A percentile compares a stretch with the other conserved stretches of the same genome.
Evolutionary conservation across 345 rosid genomes (phyloP).

Genomic region (Lepidium aucheri): DNA sequence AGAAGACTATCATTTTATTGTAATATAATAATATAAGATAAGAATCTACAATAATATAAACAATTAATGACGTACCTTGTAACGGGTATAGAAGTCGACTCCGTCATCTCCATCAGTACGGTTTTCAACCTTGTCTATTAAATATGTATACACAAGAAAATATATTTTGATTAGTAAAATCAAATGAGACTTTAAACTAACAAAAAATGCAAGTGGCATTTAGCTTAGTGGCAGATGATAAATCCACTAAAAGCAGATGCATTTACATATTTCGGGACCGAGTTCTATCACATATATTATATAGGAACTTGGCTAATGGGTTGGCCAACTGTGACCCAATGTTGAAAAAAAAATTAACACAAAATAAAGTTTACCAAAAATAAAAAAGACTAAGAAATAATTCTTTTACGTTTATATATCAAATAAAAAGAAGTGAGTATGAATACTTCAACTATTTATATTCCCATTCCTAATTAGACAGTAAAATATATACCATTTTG

Average conservation of each 20-base stretch:
- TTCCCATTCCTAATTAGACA: neutral
- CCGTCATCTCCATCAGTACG: neutral
- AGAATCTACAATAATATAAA: neutral
- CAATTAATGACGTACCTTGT: slow-evolving; percentile 15
- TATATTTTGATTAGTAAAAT: neutral
- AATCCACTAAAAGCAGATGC: no score
- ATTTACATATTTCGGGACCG: no score
- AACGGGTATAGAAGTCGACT: slow-evolving; percentile 26
- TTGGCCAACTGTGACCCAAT: no score
- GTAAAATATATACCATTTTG: neutral
- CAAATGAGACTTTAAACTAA: neutral
- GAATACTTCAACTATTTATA: neutral
- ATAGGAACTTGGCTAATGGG: no score
- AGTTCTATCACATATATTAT: no score
- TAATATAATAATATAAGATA: neutral
- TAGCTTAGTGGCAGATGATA: no score
- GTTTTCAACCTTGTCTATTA: slow-evolving; percentile 16
- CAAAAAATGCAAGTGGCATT: no score
- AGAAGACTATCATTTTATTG: neutral
- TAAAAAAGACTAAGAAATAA: no score
- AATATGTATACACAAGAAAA: neutral
- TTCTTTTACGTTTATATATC: neutral
- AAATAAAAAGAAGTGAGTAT: neutral
- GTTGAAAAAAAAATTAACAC: no score
- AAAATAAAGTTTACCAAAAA: neutral